phyloP scores from a whole-genome alignment of 306 rosid species.

The Lablab purpureus region DNA sequence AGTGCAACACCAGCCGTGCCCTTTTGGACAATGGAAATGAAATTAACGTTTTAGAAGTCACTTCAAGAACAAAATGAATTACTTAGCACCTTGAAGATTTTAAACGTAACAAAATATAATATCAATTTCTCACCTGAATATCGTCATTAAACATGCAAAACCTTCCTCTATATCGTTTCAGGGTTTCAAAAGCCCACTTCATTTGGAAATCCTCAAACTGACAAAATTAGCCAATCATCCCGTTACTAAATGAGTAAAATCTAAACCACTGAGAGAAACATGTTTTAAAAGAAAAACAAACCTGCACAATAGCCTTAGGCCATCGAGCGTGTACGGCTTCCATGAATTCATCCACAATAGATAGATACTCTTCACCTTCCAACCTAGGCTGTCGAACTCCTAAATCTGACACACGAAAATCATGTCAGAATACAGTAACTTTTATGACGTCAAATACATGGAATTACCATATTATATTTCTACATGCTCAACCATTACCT shows the following conservation, averaged over 20 bases:
- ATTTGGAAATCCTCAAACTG: slow-evolving; percentile 98
- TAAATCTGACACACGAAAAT: slow-evolving; percentile 71
- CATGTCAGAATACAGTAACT: slow-evolving; percentile 52
- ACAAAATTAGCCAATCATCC: slow-evolving; percentile 40
- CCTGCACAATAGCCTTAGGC: slow-evolving; percentile 97
- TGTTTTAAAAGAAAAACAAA: slow-evolving; percentile 46
- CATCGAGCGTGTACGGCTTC: slow-evolving; percentile 83
- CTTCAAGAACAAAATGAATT: not conserved
- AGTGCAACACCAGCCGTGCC: slow-evolving; percentile 98
- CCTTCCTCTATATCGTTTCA: slow-evolving; percentile 80
- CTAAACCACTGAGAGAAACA: slow-evolving; percentile 17
- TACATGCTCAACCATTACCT: slow-evolving; percentile 12
- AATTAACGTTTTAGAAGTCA: slow-evolving; percentile 19
- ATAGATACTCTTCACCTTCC: slow-evolving; percentile 89
- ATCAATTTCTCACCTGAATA: slow-evolving; percentile 70
- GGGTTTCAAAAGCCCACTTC: slow-evolving; percentile 96
- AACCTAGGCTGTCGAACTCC: slow-evolving; percentile 90
- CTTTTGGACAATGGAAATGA: slow-evolving; percentile 55
- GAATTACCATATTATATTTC: slow-evolving; percentile 30
- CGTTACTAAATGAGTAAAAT: slow-evolving; percentile 42
- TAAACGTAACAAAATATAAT: slow-evolving; percentile 22
- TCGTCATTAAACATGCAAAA: slow-evolving; percentile 96
- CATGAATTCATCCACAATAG: slow-evolving; percentile 91
- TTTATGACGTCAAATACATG: slow-evolving; percentile 40
- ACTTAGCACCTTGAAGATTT: slow-evolving; percentile 25